phyloP scores from a whole-genome alignment of 2,329 filamentous ascomycete species.

The Colletotrichum melonis region DNA sequence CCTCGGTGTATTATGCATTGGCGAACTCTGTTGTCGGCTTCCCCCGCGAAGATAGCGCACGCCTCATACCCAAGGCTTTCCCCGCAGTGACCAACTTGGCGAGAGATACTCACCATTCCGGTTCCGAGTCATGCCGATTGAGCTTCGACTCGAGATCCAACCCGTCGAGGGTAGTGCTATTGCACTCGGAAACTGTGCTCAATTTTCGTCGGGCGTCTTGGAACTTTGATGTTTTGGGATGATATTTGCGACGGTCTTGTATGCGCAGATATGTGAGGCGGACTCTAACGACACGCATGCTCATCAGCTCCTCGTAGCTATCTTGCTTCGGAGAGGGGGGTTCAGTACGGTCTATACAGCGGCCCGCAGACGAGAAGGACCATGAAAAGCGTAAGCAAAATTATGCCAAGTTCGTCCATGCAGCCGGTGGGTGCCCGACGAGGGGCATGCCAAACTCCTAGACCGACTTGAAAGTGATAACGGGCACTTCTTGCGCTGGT shows the following conservation, averaged over 20 bases:
- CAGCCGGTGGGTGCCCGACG: background rate
- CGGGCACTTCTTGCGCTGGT: background rate
- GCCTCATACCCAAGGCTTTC: background rate
- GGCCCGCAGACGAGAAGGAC: conserved; percentile 22
- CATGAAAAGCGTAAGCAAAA: conserved; percentile 28
- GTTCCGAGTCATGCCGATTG: conserved; percentile 7
- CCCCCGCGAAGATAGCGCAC: background rate
- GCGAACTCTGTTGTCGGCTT: background rate
- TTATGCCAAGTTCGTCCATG: conserved; percentile 33
- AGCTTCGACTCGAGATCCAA: conserved; percentile 27
- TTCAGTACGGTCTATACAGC: conserved; percentile 29
- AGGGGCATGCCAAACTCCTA: conserved; percentile 14
- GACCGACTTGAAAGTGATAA: background rate
- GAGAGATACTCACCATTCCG: conserved; percentile 25
- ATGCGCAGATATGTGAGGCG: conserved; percentile 10
- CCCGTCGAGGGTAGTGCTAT: conserved; percentile 20
- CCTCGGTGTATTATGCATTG: background rate
- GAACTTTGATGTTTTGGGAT: conserved; percentile 29
- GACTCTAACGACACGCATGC: background rate
- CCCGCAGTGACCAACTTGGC: background rate
- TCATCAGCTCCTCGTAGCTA: conserved; percentile 17
- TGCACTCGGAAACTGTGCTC: conserved; percentile 43
- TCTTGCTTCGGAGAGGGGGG: background rate
- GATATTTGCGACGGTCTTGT: conserved; percentile 33
- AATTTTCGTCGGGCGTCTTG: conserved; percentile 43